Evolutionary conservation across 805 yeast genomes (phyloP).

Genomic region (Saccharomyces paradoxus): DNA sequence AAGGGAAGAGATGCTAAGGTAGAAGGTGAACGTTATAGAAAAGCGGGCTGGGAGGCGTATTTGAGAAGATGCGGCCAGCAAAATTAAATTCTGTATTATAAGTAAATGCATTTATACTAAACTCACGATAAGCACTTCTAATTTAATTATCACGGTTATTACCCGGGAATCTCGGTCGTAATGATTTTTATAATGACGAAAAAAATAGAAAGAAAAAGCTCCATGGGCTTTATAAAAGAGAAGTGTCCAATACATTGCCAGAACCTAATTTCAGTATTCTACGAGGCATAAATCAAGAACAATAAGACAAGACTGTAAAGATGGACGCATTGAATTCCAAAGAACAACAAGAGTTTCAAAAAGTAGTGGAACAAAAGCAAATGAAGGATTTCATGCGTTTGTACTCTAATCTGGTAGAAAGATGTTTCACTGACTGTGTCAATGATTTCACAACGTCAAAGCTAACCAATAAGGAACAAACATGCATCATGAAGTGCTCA

Average conservation of each 20-base stretch:
- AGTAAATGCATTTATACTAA: neutral
- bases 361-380: conserved; percentile 91
- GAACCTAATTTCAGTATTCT: neutral
- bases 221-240: neutral
- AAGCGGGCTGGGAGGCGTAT: conserved; percentile 95
- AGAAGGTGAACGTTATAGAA: conserved; percentile 82
- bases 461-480: conserved; percentile 74
- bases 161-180: neutral
- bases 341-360: conserved; percentile 95
- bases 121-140: neutral
- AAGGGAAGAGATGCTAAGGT: conserved; percentile 84
- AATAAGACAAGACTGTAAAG: conserved; percentile 13
- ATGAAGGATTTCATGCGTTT: conserved; percentile 98
- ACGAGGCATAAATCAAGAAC: neutral
- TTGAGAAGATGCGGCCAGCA: conserved; percentile 31
- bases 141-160: neutral
- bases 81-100: neutral
- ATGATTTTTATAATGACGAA: neutral
- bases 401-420: conserved; percentile 89
- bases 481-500: conserved; percentile 85
- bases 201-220: neutral
- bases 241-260: neutral
- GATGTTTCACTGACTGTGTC: conserved; percentile 96
- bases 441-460: conserved; percentile 93
- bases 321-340: conserved; percentile 94